Conservation (phyloP, 2,329 filamentous ascomycete species). For the Trichoderma brevicompactum region DNA sequence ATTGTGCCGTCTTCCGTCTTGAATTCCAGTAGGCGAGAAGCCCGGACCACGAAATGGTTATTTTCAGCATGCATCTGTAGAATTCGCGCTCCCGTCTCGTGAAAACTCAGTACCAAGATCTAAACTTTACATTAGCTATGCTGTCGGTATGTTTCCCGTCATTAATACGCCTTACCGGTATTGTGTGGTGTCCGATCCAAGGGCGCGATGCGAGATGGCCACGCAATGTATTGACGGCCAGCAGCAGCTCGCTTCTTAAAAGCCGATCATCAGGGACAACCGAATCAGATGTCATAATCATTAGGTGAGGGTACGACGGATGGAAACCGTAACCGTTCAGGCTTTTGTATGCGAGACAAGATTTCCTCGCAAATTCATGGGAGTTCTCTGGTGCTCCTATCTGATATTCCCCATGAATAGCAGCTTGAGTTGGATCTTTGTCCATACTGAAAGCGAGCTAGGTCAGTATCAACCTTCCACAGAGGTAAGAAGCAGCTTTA, state of each 20-base stretch:
- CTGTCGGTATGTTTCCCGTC: not conserved
- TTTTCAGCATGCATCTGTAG: slow-evolving; percentile 6
- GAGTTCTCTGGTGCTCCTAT: not conserved
- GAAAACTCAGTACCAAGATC: not conserved
- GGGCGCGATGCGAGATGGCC: not conserved
- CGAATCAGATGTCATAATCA: not conserved
- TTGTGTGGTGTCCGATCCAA: slow-evolving; percentile 4
- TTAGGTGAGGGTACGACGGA: not conserved
- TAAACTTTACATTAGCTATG: not conserved
- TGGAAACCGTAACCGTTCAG: not conserved
- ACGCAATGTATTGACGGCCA: not conserved
- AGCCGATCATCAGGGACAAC: slow-evolving; percentile 1
- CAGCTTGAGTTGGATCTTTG: not conserved
- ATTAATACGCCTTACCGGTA: not conserved
- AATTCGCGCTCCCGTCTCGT: not conserved
- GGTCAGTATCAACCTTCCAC: not conserved
- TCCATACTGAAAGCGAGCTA: not conserved
- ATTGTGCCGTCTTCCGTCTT: not conserved
- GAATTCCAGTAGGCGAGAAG: not conserved
- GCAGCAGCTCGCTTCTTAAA: not conserved
- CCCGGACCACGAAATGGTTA: not conserved
- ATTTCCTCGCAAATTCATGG: not conserved
- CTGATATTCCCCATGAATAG: not conserved
- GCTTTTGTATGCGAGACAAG: not conserved
- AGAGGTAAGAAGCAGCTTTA: not conserved